Base-by-base conservation (phyloP, 2,329 filamentous ascomycete species). In the Colletotrichum navitas region DNA sequence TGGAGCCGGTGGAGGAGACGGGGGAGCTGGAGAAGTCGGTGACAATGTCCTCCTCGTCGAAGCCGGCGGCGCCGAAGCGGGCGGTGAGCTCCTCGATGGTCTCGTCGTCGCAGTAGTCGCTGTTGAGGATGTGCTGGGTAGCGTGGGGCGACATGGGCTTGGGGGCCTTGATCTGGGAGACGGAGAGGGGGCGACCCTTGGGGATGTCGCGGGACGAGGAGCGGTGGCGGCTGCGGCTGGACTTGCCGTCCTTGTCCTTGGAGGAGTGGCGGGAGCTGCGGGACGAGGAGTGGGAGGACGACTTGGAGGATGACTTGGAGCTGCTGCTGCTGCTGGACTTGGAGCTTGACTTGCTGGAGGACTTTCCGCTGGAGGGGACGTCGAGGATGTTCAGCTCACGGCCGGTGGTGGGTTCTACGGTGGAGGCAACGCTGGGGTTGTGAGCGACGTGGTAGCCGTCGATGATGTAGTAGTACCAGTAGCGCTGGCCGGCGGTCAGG, bases 381-480 rank as follows among this genome's bases (percentile, higher is more conserved):
- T 98, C 95, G 83, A 99, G 94, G 84, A 97, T 94, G 90, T 99
- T 99, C 78, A 99, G 89, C 84, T 95, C 94, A 83, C 96, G 95
- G 85, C 95, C 94, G 68, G 96, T 98, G 82, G 95, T 98, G 81
- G 95, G 95, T 88, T 99, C 96, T 76, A 93, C 92, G 80, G 93
- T 97, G 80, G 92, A 95, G 79, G 93, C 87, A 82, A 94, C 92
- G 82, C 93, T 93, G 77, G 95, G 95, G 86, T 98, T 96, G 89
- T 98, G 95, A 74, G 95, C 95, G 82, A 97, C 92, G 83, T 98
- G 95, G 90, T 98, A 98, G 78, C 96, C 96, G 83, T 99, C 96
- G 83, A 98, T 96, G 91, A 98, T 98, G 89, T 98, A 99, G 91
- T 99, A 99, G 91, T 98, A 99, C 96, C 96, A 99, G 91, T 98